Percentiles rank a stretch among this genome's conserved stretches.
These are phyloP conservation scores for Globisporangium nagaii DNA, from an alignment of 352 stramenopile genomes.

Conservation along the genomic window DNA sequence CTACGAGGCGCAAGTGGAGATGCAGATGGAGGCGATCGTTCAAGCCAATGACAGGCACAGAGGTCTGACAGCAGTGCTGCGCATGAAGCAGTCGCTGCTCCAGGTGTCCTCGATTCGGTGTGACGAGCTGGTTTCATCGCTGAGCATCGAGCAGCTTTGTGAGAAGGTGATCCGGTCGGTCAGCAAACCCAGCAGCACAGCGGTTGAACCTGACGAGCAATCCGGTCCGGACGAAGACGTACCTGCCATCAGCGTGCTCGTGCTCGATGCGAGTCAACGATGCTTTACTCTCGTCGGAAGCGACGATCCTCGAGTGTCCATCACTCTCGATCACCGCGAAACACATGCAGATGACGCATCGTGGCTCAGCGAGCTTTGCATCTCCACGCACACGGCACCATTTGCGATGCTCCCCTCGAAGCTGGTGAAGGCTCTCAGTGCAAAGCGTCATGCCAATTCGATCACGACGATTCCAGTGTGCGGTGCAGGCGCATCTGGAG, in stretches of 20 bases:
- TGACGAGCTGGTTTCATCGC: not conserved
- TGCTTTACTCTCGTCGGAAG: conserved; percentile 2
- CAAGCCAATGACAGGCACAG: not conserved
- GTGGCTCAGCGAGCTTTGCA: conserved; percentile 1
- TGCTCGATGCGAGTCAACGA: not conserved
- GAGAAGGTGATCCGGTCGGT: not conserved
- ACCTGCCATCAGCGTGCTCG: not conserved
- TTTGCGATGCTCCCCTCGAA: not conserved
- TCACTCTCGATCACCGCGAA: not conserved
- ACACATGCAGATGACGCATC: not conserved
- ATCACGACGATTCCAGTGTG: conserved; percentile 2
- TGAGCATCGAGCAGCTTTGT: conserved; percentile 9
- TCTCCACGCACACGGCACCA: not conserved
- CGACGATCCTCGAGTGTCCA: not conserved
- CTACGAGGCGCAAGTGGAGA: not conserved
- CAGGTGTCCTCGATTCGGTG: not conserved
- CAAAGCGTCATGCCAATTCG: not conserved
- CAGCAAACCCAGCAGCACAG: not conserved
- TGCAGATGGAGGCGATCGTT: not conserved
- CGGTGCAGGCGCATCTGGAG: not conserved
- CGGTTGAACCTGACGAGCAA: not conserved
- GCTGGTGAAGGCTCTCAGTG: not conserved
- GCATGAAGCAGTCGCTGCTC: not conserved
- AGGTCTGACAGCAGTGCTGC: not conserved
- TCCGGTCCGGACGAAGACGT: not conserved